These are phyloP conservation scores for Triticum aestivum DNA, from an alignment of 176 grass and related monocot genomes.

Conservation along the genomic window DNA sequence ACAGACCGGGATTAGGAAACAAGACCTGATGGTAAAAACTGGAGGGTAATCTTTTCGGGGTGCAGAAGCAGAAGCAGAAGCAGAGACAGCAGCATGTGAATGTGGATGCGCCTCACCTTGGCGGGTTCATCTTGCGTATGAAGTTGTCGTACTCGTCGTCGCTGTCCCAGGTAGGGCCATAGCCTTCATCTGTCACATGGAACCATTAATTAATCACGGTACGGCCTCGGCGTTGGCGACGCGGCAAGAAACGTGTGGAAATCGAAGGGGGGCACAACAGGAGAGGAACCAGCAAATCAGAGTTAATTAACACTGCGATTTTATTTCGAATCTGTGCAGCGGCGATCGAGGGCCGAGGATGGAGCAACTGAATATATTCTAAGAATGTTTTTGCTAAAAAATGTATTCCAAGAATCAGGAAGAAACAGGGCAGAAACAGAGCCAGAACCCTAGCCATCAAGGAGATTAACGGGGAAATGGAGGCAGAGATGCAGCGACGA, in stretches of 20 bases:
- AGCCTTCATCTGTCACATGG: conserved; percentile 66
- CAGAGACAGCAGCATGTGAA: not conserved
- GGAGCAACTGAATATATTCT: not conserved
- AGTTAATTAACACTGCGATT: not conserved
- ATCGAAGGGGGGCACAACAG: not conserved
- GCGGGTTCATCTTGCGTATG: conserved; percentile 88
- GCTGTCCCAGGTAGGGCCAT: conserved; percentile 64
- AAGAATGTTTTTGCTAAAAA: not conserved
- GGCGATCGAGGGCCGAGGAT: not conserved
- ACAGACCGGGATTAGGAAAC: conserved; percentile 11
- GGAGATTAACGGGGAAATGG: not conserved
- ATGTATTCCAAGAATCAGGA: not conserved
- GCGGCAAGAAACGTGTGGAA: not conserved
- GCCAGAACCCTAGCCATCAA: not conserved
- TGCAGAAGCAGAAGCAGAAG: too few relatives aligned
- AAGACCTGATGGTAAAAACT: not conserved
- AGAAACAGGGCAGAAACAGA: not conserved
- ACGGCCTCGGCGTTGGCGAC: not conserved
- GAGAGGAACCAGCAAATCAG: not conserved
- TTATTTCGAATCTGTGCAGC: not conserved
- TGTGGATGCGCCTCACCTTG: conserved; percentile 45
- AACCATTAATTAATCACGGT: conserved; percentile 26
- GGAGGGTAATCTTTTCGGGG: not conserved
- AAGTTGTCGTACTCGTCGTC: conserved; percentile 89
- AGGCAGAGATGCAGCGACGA: not conserved